Conservation (phyloP, 2,329 filamentous ascomycete genomes). For the Stylonectria norvegica region DNA sequence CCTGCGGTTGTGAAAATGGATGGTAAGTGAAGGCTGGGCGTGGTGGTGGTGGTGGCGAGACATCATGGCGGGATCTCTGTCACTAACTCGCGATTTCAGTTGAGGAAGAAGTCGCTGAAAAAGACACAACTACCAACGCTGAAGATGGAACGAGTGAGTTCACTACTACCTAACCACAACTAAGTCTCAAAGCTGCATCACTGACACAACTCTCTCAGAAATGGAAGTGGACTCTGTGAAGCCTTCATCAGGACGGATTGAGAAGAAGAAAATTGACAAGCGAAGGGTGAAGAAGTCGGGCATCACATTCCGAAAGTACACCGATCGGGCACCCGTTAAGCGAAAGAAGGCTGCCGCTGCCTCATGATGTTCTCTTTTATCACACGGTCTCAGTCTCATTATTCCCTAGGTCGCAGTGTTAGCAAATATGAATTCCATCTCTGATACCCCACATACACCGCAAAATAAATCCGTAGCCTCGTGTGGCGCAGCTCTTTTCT, state of each 20-base stretch:
- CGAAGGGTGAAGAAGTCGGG: constrained; percentile 51
- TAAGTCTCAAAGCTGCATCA: too few species aligned
- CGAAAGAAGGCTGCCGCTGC: constrained; percentile 34
- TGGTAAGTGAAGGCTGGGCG: constrained; percentile 32
- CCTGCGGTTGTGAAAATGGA: constrained; percentile 50
- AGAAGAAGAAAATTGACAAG: constrained; percentile 56
- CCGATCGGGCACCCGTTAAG: constrained; percentile 46
- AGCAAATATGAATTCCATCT: constrained; percentile 27
- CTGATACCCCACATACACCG: constrained; percentile 25
- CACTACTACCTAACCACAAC: constrained; percentile 7
- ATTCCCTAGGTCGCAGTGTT: not conserved
- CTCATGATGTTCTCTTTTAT: constrained; percentile 10
- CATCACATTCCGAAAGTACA: constrained; percentile 60
- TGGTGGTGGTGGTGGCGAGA: not conserved
- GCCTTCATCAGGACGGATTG: constrained; percentile 35
- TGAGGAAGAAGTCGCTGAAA: constrained; percentile 27
- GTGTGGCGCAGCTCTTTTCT: constrained; percentile 21
- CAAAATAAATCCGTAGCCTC: too few species aligned
- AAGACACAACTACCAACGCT: constrained; percentile 31
- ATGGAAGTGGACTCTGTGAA: constrained; percentile 58
- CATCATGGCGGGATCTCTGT: not conserved
- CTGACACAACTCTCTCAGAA: constrained; percentile 27
- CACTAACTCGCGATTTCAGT: constrained; percentile 17
- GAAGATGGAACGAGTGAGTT: constrained; percentile 25
- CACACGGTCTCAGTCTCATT: constrained; percentile 1